These are phyloP conservation scores for Apiotrichum veenhuisii DNA, from an alignment of 1,284 basidiomycete genomes.

Conservation along the genomic window DNA sequence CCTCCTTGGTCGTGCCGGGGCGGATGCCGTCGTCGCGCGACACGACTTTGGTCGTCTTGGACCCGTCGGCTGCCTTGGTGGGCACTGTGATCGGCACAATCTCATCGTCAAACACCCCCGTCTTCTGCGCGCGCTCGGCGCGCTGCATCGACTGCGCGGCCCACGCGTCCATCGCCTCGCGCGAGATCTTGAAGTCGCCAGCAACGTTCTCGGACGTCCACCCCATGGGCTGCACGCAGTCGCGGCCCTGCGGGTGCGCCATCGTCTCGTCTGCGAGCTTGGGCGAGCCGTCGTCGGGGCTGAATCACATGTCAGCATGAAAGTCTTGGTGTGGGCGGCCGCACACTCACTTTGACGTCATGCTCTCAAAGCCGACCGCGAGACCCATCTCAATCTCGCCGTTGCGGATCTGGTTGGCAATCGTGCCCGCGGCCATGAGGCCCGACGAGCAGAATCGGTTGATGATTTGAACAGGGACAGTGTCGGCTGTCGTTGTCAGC, in stretches of 20 bases:
- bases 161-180: conserved; percentile 78
- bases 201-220: conserved; percentile 96
- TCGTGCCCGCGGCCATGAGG: conserved; percentile 61
- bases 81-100: conserved; percentile 74
- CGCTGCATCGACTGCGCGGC: conserved; percentile 77
- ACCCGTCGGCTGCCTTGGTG: conserved; percentile 25
- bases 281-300: conserved; percentile 71
- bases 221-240: conserved; percentile 94
- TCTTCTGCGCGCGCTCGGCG: conserved; percentile 81
- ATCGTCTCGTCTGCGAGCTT: conserved; percentile 73
- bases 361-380: conserved; percentile 87
- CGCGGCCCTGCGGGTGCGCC: conserved; percentile 71
- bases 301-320: conserved; percentile 49
- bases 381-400: conserved; percentile 93
- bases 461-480: conserved; percentile 73
- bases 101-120: conserved; percentile 85
- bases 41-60: conserved; percentile 64
- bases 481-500: conserved; percentile 16
- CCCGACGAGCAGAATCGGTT: conserved; percentile 96
- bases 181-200: conserved; percentile 70
- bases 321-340: conserved; percentile 59
- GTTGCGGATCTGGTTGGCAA: conserved; percentile 79
- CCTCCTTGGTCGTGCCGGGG: conserved; percentile 83
- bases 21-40: conserved; percentile 88
- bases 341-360: conserved; percentile 62